Evolutionary conservation across 148 eudicot species (phyloP).

Genomic region (Pharnaceum exiguum): DNA sequence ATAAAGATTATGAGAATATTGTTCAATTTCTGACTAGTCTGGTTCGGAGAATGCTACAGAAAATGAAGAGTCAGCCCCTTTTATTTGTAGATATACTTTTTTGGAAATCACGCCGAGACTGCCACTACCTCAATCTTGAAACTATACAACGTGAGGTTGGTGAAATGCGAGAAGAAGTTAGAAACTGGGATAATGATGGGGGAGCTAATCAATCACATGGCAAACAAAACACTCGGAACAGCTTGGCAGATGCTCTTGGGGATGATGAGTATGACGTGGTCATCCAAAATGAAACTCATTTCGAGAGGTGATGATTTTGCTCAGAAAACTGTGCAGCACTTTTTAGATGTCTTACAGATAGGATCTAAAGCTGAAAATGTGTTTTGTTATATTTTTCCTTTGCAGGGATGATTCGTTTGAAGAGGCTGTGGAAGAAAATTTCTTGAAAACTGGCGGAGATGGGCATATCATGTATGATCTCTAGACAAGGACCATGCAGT

Average conservation of each 20-base stretch:
- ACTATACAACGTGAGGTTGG: slow-evolving; percentile 63
- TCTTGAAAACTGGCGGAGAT: slow-evolving; percentile 16
- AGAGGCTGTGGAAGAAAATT: slow-evolving; percentile 23
- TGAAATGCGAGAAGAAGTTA: slow-evolving; percentile 49
- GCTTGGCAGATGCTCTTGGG: slow-evolving; percentile 94
- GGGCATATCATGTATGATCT: slow-evolving; percentile 35
- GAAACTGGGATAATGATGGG: slow-evolving; percentile 36
- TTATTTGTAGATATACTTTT: slow-evolving; percentile 87
- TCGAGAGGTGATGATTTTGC: slow-evolving; percentile 44
- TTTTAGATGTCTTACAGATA: neutral
- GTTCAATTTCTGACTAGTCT: slow-evolving; percentile 66
- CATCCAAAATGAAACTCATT: slow-evolving; percentile 23
- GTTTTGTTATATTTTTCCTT: too few species aligned
- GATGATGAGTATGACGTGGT: slow-evolving; percentile 89
- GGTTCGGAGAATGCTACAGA: slow-evolving; percentile 85
- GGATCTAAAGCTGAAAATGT: too few species aligned
- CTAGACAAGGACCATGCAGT: neutral
- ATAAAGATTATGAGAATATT: slow-evolving; percentile 66
- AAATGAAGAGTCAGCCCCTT: slow-evolving; percentile 88
- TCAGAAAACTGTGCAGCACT: neutral
- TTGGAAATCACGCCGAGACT: slow-evolving; percentile 82
- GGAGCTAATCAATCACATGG: slow-evolving; percentile 42
- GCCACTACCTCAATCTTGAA: slow-evolving; percentile 74
- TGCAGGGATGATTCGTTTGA: slow-evolving; percentile 37
- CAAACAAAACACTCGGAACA: slow-evolving; percentile 46